Evolutionary conservation across 140 eudicot genomes (phyloP), one percentile per base, ranked within the genome.

Genomic region (Anethum foeniculum): DNA sequence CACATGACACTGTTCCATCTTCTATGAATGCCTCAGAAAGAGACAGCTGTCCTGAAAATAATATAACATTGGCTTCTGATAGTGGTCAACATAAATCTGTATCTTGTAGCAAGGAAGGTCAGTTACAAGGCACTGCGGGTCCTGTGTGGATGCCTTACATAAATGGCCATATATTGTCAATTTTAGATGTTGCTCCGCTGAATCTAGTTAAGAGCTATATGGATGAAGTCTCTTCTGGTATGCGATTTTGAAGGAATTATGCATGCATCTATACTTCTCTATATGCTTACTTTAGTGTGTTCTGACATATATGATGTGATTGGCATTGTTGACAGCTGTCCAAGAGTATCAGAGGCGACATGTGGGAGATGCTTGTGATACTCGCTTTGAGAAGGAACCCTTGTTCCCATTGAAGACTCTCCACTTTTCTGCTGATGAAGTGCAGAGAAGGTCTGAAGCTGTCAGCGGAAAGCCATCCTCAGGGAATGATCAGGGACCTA

Each of bases 181-280:
- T 92, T 75, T 71, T 88, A 44, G 99, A 95, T 86, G 97, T 95
- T 48, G 95, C 95, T 81, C 99, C 99, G 5, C 97, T 95, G 52
- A 85, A 78, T 75, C 77, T 92, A 82, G 97, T 86, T 84, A 87
- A 81, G 81, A 87, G 81, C 87, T 95, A 86, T 75, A 62, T 90
- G 77, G 90, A 89, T n/a, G 97, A 95, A 44, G 85, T 89, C 81
- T 89, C 96, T 68, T 80, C 82, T 81, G 97, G 99, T 95, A 87
- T 75, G 91, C 81, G 58, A 71, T 84, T 34, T 72, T 56, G 62
- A 16, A 84, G 48, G 1, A 52, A 23, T 71, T 46, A 38, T 48
- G 60, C 80, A 28, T 51, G 74, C 48, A 25, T 21, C 15, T 51
- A 60, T 4, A 28, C 64, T 76, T 48, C 75, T 25, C 48, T 44